Evolutionary conservation across 768 basidiomycete species (phyloP).

Genomic region (Pleurotus citrinopileatus): DNA sequence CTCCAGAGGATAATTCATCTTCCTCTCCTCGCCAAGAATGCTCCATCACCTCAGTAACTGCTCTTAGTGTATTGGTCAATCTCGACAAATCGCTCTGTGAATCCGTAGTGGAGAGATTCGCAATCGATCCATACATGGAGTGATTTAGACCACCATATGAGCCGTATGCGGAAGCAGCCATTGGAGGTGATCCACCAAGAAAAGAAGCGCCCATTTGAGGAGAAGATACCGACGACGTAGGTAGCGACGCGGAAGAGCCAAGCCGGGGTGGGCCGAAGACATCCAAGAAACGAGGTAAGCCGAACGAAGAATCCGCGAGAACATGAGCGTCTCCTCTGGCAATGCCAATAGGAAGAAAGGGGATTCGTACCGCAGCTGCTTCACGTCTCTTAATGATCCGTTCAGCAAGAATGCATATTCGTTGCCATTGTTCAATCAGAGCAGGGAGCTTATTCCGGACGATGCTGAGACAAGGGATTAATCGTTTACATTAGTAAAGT

Average conservation of each 20-base stretch:
- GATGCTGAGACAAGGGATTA: slow-evolving; percentile 40
- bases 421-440: slow-evolving; percentile 90
- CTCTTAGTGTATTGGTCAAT: slow-evolving; percentile 77
- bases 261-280: slow-evolving; percentile 60
- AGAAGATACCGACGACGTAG: slow-evolving; percentile 31
- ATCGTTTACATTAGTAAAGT: background rate
- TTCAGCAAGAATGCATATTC: slow-evolving; percentile 83
- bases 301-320: slow-evolving; percentile 32
- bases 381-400: slow-evolving; percentile 87
- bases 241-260: slow-evolving; percentile 26
- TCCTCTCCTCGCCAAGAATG: slow-evolving; percentile 83
- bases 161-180: slow-evolving; percentile 16
- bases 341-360: slow-evolving; percentile 19
- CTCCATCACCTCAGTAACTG: slow-evolving; percentile 74
- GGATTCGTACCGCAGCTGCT: slow-evolving; percentile 84
- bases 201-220: slow-evolving; percentile 29
- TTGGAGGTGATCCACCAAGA: slow-evolving; percentile 21
- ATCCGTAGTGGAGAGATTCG: slow-evolving; percentile 19
- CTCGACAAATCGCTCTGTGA: slow-evolving; percentile 80
- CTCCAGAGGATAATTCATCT: slow-evolving; percentile 78
- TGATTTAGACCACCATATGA: slow-evolving; percentile 24
- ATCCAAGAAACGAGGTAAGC: slow-evolving; percentile 63
- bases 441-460: slow-evolving; percentile 74
- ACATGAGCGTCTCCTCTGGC: slow-evolving; percentile 10
- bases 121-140: slow-evolving; percentile 25